These are phyloP conservation scores for Balamuthia mandrillaris DNA, from an alignment of 208 protist species.

Conservation along the genomic window DNA sequence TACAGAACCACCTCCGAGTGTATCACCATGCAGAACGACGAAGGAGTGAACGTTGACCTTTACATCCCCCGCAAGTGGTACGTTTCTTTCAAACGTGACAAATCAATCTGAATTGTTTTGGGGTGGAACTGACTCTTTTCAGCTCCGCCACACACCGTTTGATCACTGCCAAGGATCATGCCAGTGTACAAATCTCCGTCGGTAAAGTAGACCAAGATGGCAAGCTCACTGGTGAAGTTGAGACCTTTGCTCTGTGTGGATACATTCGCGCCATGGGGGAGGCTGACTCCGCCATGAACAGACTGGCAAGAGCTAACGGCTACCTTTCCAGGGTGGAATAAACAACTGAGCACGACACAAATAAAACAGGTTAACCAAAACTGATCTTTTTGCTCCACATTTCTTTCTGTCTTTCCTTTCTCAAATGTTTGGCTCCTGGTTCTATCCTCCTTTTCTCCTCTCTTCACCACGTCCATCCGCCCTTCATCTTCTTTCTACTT, in stretches of 20 bases:
- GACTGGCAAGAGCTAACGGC: constrained; percentile 70
- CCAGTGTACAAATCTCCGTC: constrained; percentile 91
- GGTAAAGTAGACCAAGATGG: constrained; percentile 86
- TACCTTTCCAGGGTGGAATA: constrained; percentile 32
- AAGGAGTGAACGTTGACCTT: constrained; percentile 44
- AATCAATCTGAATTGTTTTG: neutral
- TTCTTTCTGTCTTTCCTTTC: neutral
- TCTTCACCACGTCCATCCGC: neutral
- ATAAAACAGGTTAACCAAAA: neutral
- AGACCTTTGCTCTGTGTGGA: constrained; percentile 89
- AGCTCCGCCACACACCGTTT: constrained; percentile 89
- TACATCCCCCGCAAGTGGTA: constrained; percentile 62
- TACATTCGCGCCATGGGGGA: constrained; percentile 87
- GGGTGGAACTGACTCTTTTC: neutral
- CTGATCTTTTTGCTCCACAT: neutral
- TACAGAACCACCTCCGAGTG: neutral
- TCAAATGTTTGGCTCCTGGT: neutral
- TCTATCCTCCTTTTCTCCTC: neutral
- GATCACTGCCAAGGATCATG: constrained; percentile 90
- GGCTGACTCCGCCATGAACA: constrained; percentile 90
- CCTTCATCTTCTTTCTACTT: too few species aligned
- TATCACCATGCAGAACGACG: constrained; percentile 41
- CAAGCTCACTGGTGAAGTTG: constrained; percentile 82
- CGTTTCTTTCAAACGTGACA: neutral
- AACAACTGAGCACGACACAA: neutral